A percentile compares a stretch with the other conserved stretches of the same genome.
Evolutionary conservation across 2,329 filamentous ascomycete species (phyloP).

Genomic region (Neoarthrinium moseri): DNA sequence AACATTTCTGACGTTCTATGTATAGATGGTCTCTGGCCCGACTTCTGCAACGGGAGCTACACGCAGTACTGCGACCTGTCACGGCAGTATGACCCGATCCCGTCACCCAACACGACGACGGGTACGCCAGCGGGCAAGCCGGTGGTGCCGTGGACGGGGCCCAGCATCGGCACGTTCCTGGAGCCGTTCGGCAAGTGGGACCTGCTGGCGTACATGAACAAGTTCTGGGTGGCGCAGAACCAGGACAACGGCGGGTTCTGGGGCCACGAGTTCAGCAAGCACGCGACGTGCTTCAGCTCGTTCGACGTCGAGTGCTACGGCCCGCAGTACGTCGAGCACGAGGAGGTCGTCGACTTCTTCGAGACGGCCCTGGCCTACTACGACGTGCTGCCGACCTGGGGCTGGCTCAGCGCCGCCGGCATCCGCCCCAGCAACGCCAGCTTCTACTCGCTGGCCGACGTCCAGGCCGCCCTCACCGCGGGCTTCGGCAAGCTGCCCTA

Average conservation of each 20-base stretch:
- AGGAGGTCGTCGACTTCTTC: slow-evolving; percentile 64
- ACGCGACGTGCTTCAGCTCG: slow-evolving; percentile 65
- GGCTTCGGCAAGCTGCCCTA: slow-evolving; percentile 57
- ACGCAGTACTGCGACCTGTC: slow-evolving; percentile 66
- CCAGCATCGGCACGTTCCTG: slow-evolving; percentile 58
- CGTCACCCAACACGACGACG: slow-evolving; percentile 63
- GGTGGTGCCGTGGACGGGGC: slow-evolving; percentile 58
- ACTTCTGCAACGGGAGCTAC: slow-evolving; percentile 54
- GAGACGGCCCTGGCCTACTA: slow-evolving; percentile 59
- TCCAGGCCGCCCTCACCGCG: slow-evolving; percentile 49
- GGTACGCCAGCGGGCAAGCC: slow-evolving; percentile 49
- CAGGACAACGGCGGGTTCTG: slow-evolving; percentile 60
- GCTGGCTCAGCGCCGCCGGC: slow-evolving; percentile 53
- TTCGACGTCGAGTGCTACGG: slow-evolving; percentile 67
- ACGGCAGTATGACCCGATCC: slow-evolving; percentile 63
- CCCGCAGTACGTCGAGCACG: slow-evolving; percentile 51
- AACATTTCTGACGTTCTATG: no score
- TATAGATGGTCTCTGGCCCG: slow-evolving; percentile 22
- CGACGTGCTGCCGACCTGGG: slow-evolving; percentile 56
- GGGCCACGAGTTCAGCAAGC: slow-evolving; percentile 68
- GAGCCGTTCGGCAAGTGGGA: slow-evolving; percentile 56
- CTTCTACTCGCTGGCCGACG: slow-evolving; percentile 39
- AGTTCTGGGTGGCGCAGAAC: slow-evolving; percentile 59
- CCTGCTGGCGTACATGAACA: slow-evolving; percentile 65
- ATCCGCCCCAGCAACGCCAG: slow-evolving; percentile 56